Base-by-base conservation (phyloP, 345 rosid species). In the Populus ilicifolia region DNA sequence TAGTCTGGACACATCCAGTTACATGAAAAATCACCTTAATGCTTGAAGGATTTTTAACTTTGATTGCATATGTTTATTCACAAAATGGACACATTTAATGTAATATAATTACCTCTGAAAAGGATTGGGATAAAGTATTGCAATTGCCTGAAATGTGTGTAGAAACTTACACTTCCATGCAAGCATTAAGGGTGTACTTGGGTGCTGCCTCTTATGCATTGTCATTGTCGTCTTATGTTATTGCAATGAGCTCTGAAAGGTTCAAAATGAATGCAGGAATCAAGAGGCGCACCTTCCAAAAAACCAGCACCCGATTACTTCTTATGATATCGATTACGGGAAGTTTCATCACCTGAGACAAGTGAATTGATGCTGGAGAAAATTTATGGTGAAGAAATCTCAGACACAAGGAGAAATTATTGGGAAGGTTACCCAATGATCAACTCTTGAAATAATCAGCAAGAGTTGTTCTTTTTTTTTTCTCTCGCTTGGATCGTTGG, bases 251-350 rank as follows among this genome's bases (percentile, higher is more conserved):
- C 50, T 20, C 77, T 74, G 48, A 64, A 63, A 64, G 38, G 44
- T 25, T 77, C 12, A 52, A 12, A 66, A 56, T 54, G 61, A 16
- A 77, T 84, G 85, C 90, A 96, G 97, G 98, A 96, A 74, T 90
- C 97, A 23, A 90, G 99, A 86, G 97, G 95, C 29, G 75, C 97
- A 39, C 99, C 95, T 4, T 87, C 95, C 30, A 96, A 84, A 82
- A 96, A 90, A 76, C 95, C 98, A 2, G 94, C 97, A 33, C 98
- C 99, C 23, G 99, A 96, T 86, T 96, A 96, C 87, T 96, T 96
- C 85, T 86, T 96, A 41, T 96, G 86, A 90, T 67, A 29, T 29
- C 14, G 8, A 61, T 39, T 46, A 59, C 16, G 5, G 11, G 25
- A 73, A 64, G 79, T 69, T 77, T 27, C 29, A 38, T 75, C 59